Evolutionary conservation across 2,329 filamentous ascomycete genomes (phyloP), one percentile per base, ranked within the genome.

Genomic region (Ophiostoma piceae): DNA sequence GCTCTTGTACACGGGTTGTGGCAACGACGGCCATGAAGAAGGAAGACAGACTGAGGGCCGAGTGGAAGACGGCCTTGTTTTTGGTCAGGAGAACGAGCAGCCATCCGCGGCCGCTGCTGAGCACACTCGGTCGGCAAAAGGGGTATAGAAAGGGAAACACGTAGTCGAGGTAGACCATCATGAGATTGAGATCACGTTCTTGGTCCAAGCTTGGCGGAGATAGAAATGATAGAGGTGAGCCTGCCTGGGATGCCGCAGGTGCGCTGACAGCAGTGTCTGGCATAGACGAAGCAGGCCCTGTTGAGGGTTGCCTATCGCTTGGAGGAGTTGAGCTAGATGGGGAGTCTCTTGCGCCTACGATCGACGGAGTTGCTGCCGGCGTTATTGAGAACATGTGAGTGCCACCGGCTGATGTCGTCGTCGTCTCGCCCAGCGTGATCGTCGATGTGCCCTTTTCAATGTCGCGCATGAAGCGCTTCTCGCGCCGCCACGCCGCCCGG

Each of bases 101-200:
- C 87, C 87, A 90, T 35, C 84, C 82, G 67, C 84, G 82, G 16
- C 87, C 87, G n/a, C 85, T 84, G 70, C 84, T 79, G 3, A 85
- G 79, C 6, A 87, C 75, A 2, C 80, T 79, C 0, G 87, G 87
- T 2, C 82, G 82, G 76, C 89, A 89, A 75, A 88, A 86, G 2
- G 88, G 88, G 74, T 87, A 89, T 0, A 89, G 77, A 73, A 88
- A 85, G 1, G 87, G 87, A 72, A 89, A 84, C 26, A 88, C 80
- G 72, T 86, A 83, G 75, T 90, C 87, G 65, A 89, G 79, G 74
- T 88, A 89, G 37, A 71, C 22, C 82, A 87, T 86, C 70, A 85
- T 77, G 62, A 84, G 81, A 74, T 76, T 73, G 9, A 76, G 71
- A 19, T 77, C 76, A 3, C 62, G 67, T 29, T 77, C 76, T 11